These are phyloP conservation scores for Theileria annulata DNA, from an alignment of 169 alveolate genomes.

Conservation along the genomic window DNA sequence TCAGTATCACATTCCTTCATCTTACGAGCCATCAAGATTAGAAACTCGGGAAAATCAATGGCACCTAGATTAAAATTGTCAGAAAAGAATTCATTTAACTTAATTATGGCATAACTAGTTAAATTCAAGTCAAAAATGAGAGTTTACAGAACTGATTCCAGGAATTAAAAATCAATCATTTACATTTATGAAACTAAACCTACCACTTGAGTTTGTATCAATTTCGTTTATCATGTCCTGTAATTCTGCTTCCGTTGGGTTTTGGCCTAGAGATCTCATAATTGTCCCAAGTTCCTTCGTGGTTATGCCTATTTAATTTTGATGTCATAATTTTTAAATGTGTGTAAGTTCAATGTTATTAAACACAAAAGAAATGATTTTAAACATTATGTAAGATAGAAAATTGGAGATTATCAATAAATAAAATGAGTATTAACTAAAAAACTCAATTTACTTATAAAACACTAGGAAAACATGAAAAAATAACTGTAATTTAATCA, in stretches of 20 bases:
- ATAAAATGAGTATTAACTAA: background rate
- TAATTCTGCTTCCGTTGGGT: constrained; percentile 96
- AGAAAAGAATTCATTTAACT: background rate
- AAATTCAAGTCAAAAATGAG: background rate
- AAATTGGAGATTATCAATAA: background rate
- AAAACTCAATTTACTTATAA: background rate
- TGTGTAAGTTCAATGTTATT: background rate
- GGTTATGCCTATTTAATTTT: constrained; percentile 83
- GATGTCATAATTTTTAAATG: background rate
- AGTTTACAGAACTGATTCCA: background rate
- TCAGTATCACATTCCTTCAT: constrained; percentile 98
- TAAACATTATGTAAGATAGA: background rate
- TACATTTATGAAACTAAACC: background rate
- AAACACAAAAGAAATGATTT: background rate
- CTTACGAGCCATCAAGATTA: constrained; percentile 98
- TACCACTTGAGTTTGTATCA: constrained; percentile 94
- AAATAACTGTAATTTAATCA: background rate
- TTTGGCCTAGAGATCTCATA: constrained; percentile 94
- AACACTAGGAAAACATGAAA: background rate
- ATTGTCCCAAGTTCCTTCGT: constrained; percentile 95
- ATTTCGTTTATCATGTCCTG: constrained; percentile 96
- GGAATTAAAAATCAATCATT: background rate
- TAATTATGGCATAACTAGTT: background rate
- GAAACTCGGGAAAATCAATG: constrained; percentile 98
- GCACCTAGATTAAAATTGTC: constrained; percentile 23